Evolutionary conservation across 1,139 yeast genomes (phyloP), one percentile per base, ranked within the genome.

Genomic region (Williopsis jadinii): DNA sequence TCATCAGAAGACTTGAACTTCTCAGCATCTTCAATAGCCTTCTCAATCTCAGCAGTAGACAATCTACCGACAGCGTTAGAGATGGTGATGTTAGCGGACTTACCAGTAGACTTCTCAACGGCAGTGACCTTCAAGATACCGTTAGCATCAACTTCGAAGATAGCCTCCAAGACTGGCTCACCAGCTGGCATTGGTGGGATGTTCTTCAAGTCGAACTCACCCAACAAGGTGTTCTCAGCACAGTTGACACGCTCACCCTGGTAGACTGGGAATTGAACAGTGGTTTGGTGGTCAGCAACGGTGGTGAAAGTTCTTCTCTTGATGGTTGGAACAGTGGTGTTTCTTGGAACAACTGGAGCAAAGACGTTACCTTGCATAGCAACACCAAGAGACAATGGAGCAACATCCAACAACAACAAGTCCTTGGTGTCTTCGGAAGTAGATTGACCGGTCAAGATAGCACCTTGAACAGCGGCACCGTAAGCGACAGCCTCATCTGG

Each of bases 161-260:
- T 92, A 64, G 97, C 95, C 80, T 92, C 98, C 71, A 92, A 84
- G 66, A 87, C 97, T 76, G 97, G 97, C 75, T 90, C 97, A 75
- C 97, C 97, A 73, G 96, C 97, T 71, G 84, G 86, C 90, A 92
- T 80, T 71, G 97, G 97, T 70, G 98, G 98, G 63, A 92, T 87
- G 75, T 92, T 92, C 80, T 86, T 87, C 71, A 92, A 85, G 83
- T 92, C 97, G 73, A 92, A 92, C 78, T 92, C 97, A 80, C 98
- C 98, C 70, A 92, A 85, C 68, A 90, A 83, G 67, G 97, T 88
- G 95, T 92, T 92, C 77, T 92, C 97, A 60, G 87, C 70, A 81
- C 97, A 90, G 95, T 90, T 92, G 67, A 88, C 96, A 81, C 98
- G 95, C 79, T 92, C 98, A 84, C 98, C 98, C 77, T 92, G 97